phyloP scores from a whole-genome alignment of 2,329 filamentous ascomycete species.

The Sclerotinia borealis region DNA sequence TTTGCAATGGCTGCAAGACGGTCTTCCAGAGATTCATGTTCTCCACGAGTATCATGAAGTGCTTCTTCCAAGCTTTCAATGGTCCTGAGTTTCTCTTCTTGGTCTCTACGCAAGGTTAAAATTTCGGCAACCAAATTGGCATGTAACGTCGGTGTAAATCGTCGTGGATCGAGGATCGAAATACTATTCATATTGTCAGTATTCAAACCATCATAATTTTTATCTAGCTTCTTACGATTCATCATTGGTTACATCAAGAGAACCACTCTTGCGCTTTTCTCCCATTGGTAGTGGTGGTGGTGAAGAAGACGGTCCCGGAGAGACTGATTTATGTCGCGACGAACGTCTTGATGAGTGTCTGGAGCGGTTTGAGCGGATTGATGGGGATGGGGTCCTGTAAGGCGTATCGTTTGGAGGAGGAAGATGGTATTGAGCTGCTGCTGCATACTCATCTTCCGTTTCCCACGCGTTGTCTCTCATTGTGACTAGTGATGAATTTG shows the following conservation, averaged over 20 bases:
- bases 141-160: constrained; percentile 92
- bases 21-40: constrained; percentile 65
- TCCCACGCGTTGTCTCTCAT: constrained; percentile 50
- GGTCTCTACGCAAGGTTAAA: constrained; percentile 74
- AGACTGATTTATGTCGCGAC: constrained; percentile 56
- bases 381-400: constrained; percentile 60
- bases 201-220: background rate
- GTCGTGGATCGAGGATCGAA: constrained; percentile 74
- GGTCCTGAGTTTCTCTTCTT: constrained; percentile 80
- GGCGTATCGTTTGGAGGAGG: constrained; percentile 68
- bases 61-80: constrained; percentile 79
- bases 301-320: constrained; percentile 58
- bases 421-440: constrained; percentile 51
- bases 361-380: constrained; percentile 3
- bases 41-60: constrained; percentile 63
- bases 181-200: constrained; percentile 32
- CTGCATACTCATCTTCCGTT: constrained; percentile 56
- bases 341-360: constrained; percentile 54
- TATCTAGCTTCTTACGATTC: constrained; percentile 40
- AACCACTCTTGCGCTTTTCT: constrained; percentile 45
- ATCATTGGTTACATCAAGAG: constrained; percentile 55
- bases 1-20: constrained; percentile 59
- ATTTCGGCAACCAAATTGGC: constrained; percentile 95
- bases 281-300: constrained; percentile 47
- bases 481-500: constrained; percentile 14